phyloP scores from a whole-genome alignment of 768 basidiomycete species.

The Termitomyces sp. region DNA sequence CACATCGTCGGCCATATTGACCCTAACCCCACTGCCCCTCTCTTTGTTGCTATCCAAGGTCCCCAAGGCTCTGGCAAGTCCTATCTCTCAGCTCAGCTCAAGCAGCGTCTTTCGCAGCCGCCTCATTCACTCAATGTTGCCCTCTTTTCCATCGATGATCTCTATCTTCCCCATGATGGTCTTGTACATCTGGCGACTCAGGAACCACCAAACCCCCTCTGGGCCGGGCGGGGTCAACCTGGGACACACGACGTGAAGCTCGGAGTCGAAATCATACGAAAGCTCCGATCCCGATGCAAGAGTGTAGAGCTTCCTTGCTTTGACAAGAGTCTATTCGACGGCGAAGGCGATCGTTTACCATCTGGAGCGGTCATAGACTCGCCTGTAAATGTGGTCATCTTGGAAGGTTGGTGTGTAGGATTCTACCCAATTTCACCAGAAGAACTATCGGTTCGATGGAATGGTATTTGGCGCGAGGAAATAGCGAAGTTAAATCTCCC shows the following conservation, averaged over 20 bases:
- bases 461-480: slow-evolving; percentile 39
- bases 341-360: slow-evolving; percentile 79
- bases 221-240: slow-evolving; percentile 86
- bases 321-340: slow-evolving; percentile 79
- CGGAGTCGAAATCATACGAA: slow-evolving; percentile 48
- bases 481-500: slow-evolving; percentile 32
- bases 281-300: slow-evolving; percentile 45
- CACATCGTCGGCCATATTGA: slow-evolving; percentile 26
- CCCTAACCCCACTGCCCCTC: slow-evolving; percentile 39
- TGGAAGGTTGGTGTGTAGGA: slow-evolving; percentile 97
- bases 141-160: slow-evolving; percentile 77
- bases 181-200: slow-evolving; percentile 53
- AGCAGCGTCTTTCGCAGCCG: slow-evolving; percentile 33
- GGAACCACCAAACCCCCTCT: slow-evolving; percentile 60
- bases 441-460: slow-evolving; percentile 56
- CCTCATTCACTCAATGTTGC: slow-evolving; percentile 54
- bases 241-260: slow-evolving; percentile 87
- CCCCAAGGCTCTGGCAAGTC: slow-evolving; percentile 96
- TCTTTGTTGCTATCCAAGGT: slow-evolving; percentile 88
- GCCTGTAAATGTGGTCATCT: slow-evolving; percentile 71
- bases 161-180: slow-evolving; percentile 74
- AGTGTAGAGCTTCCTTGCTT: slow-evolving; percentile 69
- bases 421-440: slow-evolving; percentile 61
- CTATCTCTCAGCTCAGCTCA: slow-evolving; percentile 63
- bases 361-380: slow-evolving; percentile 37